Percentiles rank a stretch among this genome's conserved stretches.
These are phyloP conservation scores for Canariomyces notabilis DNA, from an alignment of 2,329 filamentous ascomycete genomes.

Conservation along the genomic window DNA sequence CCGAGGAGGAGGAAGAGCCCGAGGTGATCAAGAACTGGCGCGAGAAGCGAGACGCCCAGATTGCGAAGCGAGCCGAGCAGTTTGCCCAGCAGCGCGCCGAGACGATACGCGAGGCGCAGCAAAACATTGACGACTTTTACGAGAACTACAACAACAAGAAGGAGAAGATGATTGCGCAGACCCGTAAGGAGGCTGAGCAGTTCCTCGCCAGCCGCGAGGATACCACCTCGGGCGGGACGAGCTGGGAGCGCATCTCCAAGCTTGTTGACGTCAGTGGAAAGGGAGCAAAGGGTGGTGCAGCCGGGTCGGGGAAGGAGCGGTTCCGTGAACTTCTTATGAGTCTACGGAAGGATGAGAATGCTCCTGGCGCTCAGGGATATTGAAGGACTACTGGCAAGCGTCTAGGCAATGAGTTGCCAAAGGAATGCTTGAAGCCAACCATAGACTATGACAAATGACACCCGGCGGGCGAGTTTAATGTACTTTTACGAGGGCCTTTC, in stretches of 20 bases:
- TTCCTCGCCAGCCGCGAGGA: slow-evolving; percentile 87
- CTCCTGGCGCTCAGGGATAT: slow-evolving; percentile 61
- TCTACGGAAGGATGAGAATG: slow-evolving; percentile 89
- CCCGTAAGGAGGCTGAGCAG: slow-evolving; percentile 85
- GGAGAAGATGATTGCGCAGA: slow-evolving; percentile 86
- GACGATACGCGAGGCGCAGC: slow-evolving; percentile 81
- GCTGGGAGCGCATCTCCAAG: slow-evolving; percentile 98
- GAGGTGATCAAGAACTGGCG: slow-evolving; percentile 91
- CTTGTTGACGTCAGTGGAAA: slow-evolving; percentile 96
- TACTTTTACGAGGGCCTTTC: slow-evolving; percentile 19
- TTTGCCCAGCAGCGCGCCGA: slow-evolving; percentile 77
- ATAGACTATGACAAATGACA: slow-evolving; percentile 7
- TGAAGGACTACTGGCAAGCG: slow-evolving; percentile 32
- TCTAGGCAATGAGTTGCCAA: not conserved
- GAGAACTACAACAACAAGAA: slow-evolving; percentile 99
- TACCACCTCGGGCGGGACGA: slow-evolving; percentile 88
- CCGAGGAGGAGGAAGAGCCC: slow-evolving; percentile 71
- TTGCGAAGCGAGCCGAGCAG: slow-evolving; percentile 78
- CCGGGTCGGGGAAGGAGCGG: slow-evolving; percentile 88
- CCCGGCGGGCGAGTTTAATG: slow-evolving; percentile 14
- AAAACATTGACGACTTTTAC: slow-evolving; percentile 98
- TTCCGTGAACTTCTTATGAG: slow-evolving; percentile 87
- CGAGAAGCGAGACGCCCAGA: slow-evolving; percentile 76
- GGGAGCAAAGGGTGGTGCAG: slow-evolving; percentile 77
- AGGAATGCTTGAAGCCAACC: not conserved